Evolutionary conservation across 1,284 basidiomycete species (phyloP), one percentile per base, ranked within the genome.

Genomic region (Microbotryomycetes sp.): DNA sequence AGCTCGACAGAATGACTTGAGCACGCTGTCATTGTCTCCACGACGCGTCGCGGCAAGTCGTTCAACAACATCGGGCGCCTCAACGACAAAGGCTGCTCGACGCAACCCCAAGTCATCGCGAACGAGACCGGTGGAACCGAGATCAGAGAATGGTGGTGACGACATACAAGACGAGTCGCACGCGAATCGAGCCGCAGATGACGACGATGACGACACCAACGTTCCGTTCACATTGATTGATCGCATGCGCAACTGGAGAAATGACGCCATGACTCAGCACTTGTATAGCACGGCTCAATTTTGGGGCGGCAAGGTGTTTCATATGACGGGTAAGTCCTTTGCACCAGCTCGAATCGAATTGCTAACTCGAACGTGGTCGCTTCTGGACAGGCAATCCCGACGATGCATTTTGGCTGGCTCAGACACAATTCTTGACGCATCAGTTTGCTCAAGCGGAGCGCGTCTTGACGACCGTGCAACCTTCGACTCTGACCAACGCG

Each of bases 381-480:
- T 15, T 4, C 29, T 15, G 2, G 6, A 45, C 68, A 92, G 92
- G 86, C 67, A 89, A 96, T 70, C 85, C 89, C 31, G 93, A 94
- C 75, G 96, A 99, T 76, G 96, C 92, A 9, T 98, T 97, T 76
- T 97, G 94, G 92, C 84, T 99, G 19, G 94, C 96, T 1, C 94
- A 98, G 75, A 90, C 89, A 0, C 92, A 92, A 77, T 99, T 97
- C 75, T 85, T 92, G 77, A 92, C 88, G 4, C 87, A 93, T 69
- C 90, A 97, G 68, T 98, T 94, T 76, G 86, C 89, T 6, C 88
- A 92, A 46, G 93, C 96, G 1, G 92, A 97, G 75, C 84, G 88
- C 53, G 81, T 99, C 22, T 82, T 99, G 49, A 91, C 87, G 0
- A 83, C 62, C 0, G 50, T 60, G 1, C 57, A 60, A 5, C 57